Evolutionary conservation across 441 rosid genomes (phyloP), one percentile per base, ranked within the genome.

Genomic region (Populus hybrid): DNA sequence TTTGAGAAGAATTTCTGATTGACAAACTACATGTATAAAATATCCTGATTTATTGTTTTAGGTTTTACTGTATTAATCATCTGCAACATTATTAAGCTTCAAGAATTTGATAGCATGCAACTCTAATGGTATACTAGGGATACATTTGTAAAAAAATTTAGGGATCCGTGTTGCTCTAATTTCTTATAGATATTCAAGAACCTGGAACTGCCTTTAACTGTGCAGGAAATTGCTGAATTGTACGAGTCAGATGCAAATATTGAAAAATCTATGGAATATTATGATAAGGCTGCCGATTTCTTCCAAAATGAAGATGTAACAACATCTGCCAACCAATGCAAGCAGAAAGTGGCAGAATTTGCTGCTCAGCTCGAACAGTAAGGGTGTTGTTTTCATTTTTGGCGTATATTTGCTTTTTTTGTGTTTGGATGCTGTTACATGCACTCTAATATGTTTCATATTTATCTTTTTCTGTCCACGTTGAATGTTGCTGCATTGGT

Each of bases 271-370:
- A 89, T 93, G 73, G 89, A 70, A 45, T 91, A 82, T 83, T 96
- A 83, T 87, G 97, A 96, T 79, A 93, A 85, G 87, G 98, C 98
- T 68, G 98, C 97, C 81, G 99, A 96, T 78, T 91, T 96, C 68
- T 92, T 93, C 83, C 93, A 91, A 81, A 91, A 88, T 80, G 99
- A 96, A 87, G 98, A 96, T 79, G 94, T 90, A 53, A 90, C 90
- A 45, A 87, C 98, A 80, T 84, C 98, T 86, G 99, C 99, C 77
- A 96, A 96, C 83, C 98, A 96, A 83, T 94, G 99, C 93, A 96
- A 85, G 86, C 97, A 87, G 81, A 96, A 96, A 89, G 98, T 96
- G 79, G 98, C 98, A 26, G 95, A 94, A 78, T 93, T 87, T 85
- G 93, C 98, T 79, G 93, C 95, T 72, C 93, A 92, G 82, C 78